Base-by-base conservation (phyloP, 495 filamentous ascomycete species). In the Pyrenula aspistea region DNA sequence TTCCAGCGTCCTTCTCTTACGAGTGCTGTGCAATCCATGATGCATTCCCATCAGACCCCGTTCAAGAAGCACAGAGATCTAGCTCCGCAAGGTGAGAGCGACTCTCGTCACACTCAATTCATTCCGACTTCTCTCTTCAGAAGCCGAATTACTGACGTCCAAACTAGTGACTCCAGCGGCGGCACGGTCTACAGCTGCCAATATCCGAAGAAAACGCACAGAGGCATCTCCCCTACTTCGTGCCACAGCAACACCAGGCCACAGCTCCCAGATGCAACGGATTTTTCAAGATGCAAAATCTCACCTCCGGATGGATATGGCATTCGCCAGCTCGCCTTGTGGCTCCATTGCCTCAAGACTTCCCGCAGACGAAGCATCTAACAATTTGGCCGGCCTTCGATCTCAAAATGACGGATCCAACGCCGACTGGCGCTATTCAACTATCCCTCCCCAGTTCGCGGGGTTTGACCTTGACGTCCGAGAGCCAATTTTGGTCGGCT, bases 251-350 rank as follows among this genome's bases (percentile, higher is more conserved):
- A 52, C 50, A 10, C 50, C 50, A 10, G 19, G 50, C 22, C 22
- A 52, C 20, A 24, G n/a, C 20, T 8, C 50, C 8, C 50, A 52
- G 50, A 52, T 52, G 50, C 50, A 52, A 20, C 8, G 50, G 20
- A 52, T 52, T 10, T 52, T 52, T 52, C 50, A 52, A 24, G 50
- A 52, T 19, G 50, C 50, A 20, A 52, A 52, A 20, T 8, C 50
- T 4, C 22, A 20, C n/a, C 19, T 52, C 8, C 50, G 20, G 20
- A 20, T 8, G 19, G 50, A 52, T 19, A 24, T 24, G 50, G 50
- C 50, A 20, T 21, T 52, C 20, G 50, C 50, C n/a, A 52, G 50
- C 50, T 52, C 50, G 22, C 50, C 50, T 4, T 21, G 19, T 52
- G 50, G 50, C 8, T 52, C 50, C 10, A 52, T 52, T 52, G 50